phyloP scores from a whole-genome alignment of 208 protist species.

The Borovskyia barvae region DNA sequence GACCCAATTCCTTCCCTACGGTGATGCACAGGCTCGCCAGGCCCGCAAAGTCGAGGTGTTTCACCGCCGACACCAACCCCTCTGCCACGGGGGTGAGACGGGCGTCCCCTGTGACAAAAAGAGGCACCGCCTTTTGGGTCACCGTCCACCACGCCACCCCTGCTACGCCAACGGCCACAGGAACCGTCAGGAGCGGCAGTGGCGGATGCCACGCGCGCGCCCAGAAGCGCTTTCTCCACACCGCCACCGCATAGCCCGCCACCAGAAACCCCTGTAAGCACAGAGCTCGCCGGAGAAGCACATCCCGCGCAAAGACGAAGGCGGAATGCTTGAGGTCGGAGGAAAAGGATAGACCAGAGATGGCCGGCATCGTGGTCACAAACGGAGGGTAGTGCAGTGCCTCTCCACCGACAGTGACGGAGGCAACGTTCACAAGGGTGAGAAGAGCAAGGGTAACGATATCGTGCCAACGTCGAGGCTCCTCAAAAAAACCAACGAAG shows the following conservation, averaged over 20 bases:
- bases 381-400: constrained; percentile 61
- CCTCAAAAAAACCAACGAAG: constrained; percentile 71
- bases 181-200: constrained; percentile 61
- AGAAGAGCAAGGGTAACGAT: constrained; percentile 35
- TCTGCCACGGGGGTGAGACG: constrained; percentile 14
- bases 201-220: constrained; percentile 54
- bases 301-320: constrained; percentile 10
- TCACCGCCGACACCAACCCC: constrained; percentile 18
- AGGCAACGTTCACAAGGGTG: constrained; percentile 38
- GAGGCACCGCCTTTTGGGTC: constrained; percentile 17
- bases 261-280: constrained; percentile 59
- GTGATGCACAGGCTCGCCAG: constrained; percentile 23
- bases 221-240: constrained; percentile 53
- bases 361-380: constrained; percentile 35
- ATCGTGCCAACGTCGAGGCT: constrained; percentile 20
- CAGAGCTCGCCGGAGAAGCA: constrained; percentile 21
- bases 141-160: constrained; percentile 44
- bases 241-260: constrained; percentile 46
- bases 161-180: constrained; percentile 47
- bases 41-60: constrained; percentile 20
- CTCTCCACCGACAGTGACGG: constrained; percentile 51
- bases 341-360: constrained; percentile 30
- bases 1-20: constrained; percentile 26
- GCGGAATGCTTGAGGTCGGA: constrained; percentile 5
- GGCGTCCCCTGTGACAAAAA: constrained; percentile 27